Evolutionary conservation across 805 yeast species (phyloP), one percentile per base, ranked within the genome.

Genomic region (Teunomyces pallodes): DNA sequence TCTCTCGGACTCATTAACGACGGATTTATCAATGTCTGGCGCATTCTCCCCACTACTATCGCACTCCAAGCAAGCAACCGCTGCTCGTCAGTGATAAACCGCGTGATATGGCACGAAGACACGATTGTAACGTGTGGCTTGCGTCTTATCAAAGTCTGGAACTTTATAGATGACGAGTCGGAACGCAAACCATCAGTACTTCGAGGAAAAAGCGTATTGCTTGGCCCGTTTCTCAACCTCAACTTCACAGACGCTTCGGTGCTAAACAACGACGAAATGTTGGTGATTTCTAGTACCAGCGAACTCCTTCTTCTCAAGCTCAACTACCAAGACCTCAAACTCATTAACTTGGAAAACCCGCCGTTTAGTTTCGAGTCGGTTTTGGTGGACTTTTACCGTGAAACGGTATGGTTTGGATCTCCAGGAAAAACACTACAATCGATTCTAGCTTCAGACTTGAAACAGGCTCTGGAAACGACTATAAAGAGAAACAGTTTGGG

Each of bases 1-100:
- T 82, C 89, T 8, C 62, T 85, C 42, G 92, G 92, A 0, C 66
- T 79, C n/a, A 68, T 82, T 3, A 83, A 82, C 54, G 94, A 86
- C 60, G 90, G 91, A 1, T 83, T 74, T 48, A 57, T 86, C 9
- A 78, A 81, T 54, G 63, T 87, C 7, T 86, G 92, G 91, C 70
- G 62, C 42, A 57, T 77, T 10, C 51, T 53, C 4, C 36, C 56
- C 4, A 35, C 46, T 0, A 29, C 57, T 1, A 54, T 62, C 2
- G 58, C 70, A 5, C 57, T 58, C 4, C 67, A 81, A 28, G 80
- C 83, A 0, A 76, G 82, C 32, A 86, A 86, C 63, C 74, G 80
- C 55, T 86, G 90, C 59, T 80, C 86, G 0, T 77, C 87, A 0
- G 70, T 74, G 9, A 74, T 86, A 5, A 73, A 79, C 52, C 81